Evolutionary conservation across 1,139 yeast genomes (phyloP).

Genomic region (Saccharomycopsis crataegensis): DNA sequence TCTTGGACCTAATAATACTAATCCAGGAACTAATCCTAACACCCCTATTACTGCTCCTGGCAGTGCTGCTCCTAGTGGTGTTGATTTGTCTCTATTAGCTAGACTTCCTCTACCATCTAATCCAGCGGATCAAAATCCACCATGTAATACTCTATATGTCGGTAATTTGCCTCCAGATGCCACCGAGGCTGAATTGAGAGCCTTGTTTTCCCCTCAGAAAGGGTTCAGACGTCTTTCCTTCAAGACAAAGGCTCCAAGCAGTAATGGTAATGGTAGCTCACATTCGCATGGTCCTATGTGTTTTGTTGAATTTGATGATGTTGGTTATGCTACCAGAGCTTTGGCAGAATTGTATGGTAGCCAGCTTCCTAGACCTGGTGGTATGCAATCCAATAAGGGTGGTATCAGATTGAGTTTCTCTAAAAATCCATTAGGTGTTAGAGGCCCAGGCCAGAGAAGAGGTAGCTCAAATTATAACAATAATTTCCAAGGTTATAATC

Average conservation of each 20-base stretch:
- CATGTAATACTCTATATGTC: slow-evolving; percentile 92
- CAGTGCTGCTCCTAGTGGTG: slow-evolving; percentile 6
- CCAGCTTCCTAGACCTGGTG: slow-evolving; percentile 59
- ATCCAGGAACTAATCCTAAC: slow-evolving; percentile 11
- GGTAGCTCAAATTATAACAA: slow-evolving; percentile 16
- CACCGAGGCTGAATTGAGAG: slow-evolving; percentile 84
- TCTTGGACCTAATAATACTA: slow-evolving; percentile 11
- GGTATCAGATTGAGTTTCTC: slow-evolving; percentile 92
- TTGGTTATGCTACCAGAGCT: slow-evolving; percentile 87
- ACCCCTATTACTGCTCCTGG: background rate
- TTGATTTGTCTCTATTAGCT: slow-evolving; percentile 62
- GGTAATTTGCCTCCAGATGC: slow-evolving; percentile 98
- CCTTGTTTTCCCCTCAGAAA: slow-evolving; percentile 77
- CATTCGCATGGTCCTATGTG: slow-evolving; percentile 95
- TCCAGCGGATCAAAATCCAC: slow-evolving; percentile 99
- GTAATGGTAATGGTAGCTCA: slow-evolving; percentile 31
- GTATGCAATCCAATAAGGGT: slow-evolving; percentile 65
- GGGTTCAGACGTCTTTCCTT: slow-evolving; percentile 91
- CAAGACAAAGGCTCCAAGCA: slow-evolving; percentile 56
- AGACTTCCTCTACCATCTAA: slow-evolving; percentile 94
- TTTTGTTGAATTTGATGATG: slow-evolving; percentile 97
- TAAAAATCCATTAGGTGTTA: slow-evolving; percentile 92
- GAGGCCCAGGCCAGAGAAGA: slow-evolving; percentile 40
- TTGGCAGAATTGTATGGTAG: slow-evolving; percentile 89
- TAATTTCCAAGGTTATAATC: background rate